phyloP scores from a whole-genome alignment of 805 yeast genomes.

The Pichia californica region DNA sequence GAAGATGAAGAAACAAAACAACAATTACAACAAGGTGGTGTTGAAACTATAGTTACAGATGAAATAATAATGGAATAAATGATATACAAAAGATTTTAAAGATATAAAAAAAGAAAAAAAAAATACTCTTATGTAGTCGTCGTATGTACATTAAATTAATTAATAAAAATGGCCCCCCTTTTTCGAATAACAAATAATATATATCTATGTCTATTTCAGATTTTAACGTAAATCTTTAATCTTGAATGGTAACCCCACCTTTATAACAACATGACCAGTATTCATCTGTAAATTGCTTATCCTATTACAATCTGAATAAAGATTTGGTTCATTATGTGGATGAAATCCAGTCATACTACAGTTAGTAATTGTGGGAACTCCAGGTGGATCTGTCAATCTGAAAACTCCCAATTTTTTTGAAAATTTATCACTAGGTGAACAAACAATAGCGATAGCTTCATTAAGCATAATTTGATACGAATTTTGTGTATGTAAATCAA shows the following conservation, averaged over 20 bases:
- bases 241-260: conserved; percentile 40
- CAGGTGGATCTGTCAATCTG: conserved; percentile 61
- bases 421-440: conserved; percentile 43
- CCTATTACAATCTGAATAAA: conserved; percentile 44
- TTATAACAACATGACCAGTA: conserved; percentile 45
- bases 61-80: not conserved
- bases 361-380: conserved; percentile 46
- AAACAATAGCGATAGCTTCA: conserved; percentile 62
- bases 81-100: too few species aligned
- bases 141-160: too few species aligned
- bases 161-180: too few species aligned
- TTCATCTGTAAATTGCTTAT: conserved; percentile 22
- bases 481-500: conserved; percentile 62
- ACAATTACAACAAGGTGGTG: not conserved
- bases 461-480: conserved; percentile 66
- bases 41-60: not conserved
- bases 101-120: too few species aligned
- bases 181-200: too few species aligned
- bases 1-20: not conserved
- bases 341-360: conserved; percentile 51
- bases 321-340: conserved; percentile 47
- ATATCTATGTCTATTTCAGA: not conserved
- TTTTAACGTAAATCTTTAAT: conserved; percentile 39
- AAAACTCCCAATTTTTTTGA: conserved; percentile 48
- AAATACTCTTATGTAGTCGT: too few species aligned